Percentiles rank a stretch among this genome's conserved stretches.
These are phyloP conservation scores for Aspergillus sp. DNA, from an alignment of 2,329 filamentous ascomycete species.

Conservation along the genomic window DNA sequence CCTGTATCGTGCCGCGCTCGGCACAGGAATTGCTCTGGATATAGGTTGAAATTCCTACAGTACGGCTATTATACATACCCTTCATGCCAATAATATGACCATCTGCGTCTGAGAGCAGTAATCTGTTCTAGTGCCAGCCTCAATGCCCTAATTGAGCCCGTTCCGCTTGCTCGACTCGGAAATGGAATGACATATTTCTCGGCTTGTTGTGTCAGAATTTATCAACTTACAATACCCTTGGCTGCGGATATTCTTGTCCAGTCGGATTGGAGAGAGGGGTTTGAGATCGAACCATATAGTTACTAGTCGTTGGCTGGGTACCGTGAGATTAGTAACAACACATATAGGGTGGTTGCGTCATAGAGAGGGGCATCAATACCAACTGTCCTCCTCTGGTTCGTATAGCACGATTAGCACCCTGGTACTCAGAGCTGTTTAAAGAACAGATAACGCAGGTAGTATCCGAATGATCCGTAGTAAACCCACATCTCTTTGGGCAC, in stretches of 20 bases:
- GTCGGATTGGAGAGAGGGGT: background rate
- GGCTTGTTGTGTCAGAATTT: background rate
- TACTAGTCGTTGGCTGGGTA: background rate
- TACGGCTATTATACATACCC: conserved; percentile 10
- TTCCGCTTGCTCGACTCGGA: background rate
- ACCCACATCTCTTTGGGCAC: background rate
- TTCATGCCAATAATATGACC: background rate
- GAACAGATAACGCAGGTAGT: background rate
- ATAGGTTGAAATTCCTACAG: conserved; percentile 17
- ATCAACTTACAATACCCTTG: background rate
- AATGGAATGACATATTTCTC: background rate
- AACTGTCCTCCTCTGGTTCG: background rate
- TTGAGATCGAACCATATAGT: conserved; percentile 5
- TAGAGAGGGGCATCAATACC: background rate
- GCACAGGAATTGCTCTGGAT: conserved; percentile 9
- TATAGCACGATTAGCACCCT: background rate
- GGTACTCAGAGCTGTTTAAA: background rate
- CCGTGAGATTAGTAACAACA: conserved; percentile 3
- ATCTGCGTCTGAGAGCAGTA: background rate
- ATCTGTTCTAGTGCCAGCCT: background rate
- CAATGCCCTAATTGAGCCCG: no score
- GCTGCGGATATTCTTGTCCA: background rate
- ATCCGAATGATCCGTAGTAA: background rate
- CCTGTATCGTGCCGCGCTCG: conserved; percentile 17
- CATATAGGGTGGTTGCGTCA: conserved; percentile 16